These are phyloP conservation scores for Termitomyces eurrhizus DNA, from an alignment of 768 basidiomycete genomes.

Conservation along the genomic window DNA sequence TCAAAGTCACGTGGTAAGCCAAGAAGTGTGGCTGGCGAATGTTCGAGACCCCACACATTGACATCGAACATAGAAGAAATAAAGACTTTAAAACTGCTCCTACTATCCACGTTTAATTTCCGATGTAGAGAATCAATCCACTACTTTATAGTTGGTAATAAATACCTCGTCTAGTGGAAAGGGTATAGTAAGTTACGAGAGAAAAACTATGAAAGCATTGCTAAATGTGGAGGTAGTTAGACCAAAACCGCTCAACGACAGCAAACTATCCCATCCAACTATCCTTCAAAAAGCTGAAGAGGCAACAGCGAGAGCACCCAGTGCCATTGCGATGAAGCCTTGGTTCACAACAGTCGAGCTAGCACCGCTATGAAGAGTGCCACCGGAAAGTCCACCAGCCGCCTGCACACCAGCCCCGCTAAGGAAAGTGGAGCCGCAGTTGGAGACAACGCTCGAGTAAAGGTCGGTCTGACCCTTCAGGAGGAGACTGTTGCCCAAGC, in stretches of 20 bases:
- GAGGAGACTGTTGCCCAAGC: slow-evolving; percentile 60
- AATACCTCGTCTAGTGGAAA: slow-evolving; percentile 16
- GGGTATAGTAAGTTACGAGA: slow-evolving; percentile 22
- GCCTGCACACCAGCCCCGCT: slow-evolving; percentile 56
- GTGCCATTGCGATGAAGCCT: slow-evolving; percentile 15
- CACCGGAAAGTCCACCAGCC: slow-evolving; percentile 54
- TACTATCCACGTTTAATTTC: slow-evolving; percentile 6
- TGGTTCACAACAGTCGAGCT: slow-evolving; percentile 21
- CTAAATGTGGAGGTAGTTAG: slow-evolving; percentile 7
- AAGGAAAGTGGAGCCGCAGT: slow-evolving; percentile 74
- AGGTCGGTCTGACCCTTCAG: slow-evolving; percentile 62
- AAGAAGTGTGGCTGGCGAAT: not conserved
- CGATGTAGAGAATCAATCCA: slow-evolving; percentile 13
- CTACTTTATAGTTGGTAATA: slow-evolving; percentile 12
- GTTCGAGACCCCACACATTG: not conserved
- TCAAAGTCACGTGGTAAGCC: not conserved
- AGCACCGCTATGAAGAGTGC: slow-evolving; percentile 25
- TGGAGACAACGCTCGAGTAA: slow-evolving; percentile 55
- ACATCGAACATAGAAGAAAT: too few relatives aligned
- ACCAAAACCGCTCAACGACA: slow-evolving; percentile 11
- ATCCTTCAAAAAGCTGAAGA: slow-evolving; percentile 16
- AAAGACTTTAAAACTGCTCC: not conserved
- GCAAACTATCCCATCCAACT: slow-evolving; percentile 4
- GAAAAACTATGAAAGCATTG: slow-evolving; percentile 12
- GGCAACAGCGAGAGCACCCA: slow-evolving; percentile 15